Percentiles rank a stretch among this genome's conserved stretches.
Conservation (phyloP, 2,329 filamentous ascomycete species). For the Chaetomium strumarium region DNA sequence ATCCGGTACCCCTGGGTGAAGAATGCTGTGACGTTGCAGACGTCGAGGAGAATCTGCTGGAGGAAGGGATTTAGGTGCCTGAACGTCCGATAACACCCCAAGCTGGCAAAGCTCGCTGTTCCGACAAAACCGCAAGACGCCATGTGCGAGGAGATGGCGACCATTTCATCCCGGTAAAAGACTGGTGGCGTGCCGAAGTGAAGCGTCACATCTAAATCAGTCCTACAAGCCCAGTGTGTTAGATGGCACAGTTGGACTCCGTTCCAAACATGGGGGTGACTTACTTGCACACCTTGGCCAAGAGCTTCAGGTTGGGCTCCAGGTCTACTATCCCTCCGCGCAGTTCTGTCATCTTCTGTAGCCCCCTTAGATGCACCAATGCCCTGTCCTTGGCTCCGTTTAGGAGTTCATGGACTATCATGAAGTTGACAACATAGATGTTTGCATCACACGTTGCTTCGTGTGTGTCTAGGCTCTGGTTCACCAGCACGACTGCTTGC, state of each 20-base stretch:
- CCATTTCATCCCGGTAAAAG: background rate
- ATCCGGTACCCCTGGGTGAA: background rate
- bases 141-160: background rate
- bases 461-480: background rate
- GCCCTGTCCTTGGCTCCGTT: background rate
- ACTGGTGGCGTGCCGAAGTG: background rate
- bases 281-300: background rate
- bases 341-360: background rate
- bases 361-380: background rate
- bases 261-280: background rate
- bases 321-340: background rate
- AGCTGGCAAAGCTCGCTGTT: background rate
- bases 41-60: background rate
- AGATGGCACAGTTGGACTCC: background rate
- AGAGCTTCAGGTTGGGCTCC: background rate
- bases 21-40: background rate
- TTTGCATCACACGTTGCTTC: background rate
- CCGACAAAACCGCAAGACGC: background rate
- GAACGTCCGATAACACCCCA: background rate
- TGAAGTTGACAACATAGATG: background rate
- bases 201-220: background rate
- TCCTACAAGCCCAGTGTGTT: background rate
- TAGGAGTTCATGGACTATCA: background rate
- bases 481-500: background rate
- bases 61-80: background rate